These are phyloP conservation scores for Sideroxylon spinosum DNA, from an alignment of 179 eudicot species.

Conservation along the genomic window DNA sequence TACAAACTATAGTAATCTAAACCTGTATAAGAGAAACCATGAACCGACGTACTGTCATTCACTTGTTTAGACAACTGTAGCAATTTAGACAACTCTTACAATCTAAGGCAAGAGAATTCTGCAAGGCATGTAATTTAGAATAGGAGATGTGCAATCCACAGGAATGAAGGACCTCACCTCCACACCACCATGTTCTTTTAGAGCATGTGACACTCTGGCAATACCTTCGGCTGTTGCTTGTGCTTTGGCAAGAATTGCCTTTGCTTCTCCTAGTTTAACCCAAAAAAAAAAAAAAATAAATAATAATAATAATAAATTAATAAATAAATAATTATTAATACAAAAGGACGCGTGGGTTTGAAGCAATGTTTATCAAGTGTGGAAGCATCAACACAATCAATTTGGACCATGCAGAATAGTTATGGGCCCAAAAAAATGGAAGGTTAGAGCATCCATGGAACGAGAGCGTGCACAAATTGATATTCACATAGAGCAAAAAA, in stretches of 20 bases:
- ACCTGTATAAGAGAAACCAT: no score
- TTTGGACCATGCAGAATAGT: background rate
- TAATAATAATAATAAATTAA: no score
- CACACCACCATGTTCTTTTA: constrained; percentile 40
- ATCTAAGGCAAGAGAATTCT: background rate
- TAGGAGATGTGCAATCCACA: background rate
- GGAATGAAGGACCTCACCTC: constrained; percentile 32
- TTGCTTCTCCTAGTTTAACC: constrained; percentile 64
- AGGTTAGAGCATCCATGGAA: background rate
- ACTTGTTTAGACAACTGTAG: background rate
- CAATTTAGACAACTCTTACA: background rate
- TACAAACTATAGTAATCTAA: no score
- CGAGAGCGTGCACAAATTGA: background rate
- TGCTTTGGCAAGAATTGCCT: constrained; percentile 59
- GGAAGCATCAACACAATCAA: background rate
- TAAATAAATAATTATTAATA: background rate
- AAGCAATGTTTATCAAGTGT: background rate
- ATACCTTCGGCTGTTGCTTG: constrained; percentile 54
- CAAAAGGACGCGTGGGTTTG: background rate
- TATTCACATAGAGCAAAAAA: background rate
- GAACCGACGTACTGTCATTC: background rate
- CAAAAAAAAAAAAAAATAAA: constrained; percentile 4
- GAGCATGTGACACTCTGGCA: constrained; percentile 38
- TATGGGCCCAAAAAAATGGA: background rate
- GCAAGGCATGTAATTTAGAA: background rate